Base-by-base conservation (phyloP, 768 basidiomycete genomes). In the Lentinula sp. region DNA sequence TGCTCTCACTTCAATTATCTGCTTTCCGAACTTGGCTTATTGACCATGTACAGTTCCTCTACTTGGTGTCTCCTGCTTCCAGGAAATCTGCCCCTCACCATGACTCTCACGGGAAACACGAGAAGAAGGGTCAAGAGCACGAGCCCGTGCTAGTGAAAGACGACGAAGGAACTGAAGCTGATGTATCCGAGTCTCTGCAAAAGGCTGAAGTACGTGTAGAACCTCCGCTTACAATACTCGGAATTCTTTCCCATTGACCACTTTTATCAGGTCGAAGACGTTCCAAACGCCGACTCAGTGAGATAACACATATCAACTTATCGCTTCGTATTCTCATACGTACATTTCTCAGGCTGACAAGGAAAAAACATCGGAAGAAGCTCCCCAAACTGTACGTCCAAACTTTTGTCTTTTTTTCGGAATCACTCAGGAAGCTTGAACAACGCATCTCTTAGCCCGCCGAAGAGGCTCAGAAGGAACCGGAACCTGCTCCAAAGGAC, bases 111-210 rank as follows among this genome's bases (percentile, higher is more conserved):
- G 33, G 18, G 6, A 36, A 61, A 33, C 36, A 52, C 36, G 60
- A 23, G 15, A 39, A 61, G 6, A 23, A 52, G n/a, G 18, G 8
- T 3, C 48, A 60, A 13, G 23, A 23, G 9, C 15, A 33, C 5
- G 60, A 51, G 12, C 54, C 61, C 23, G 49, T 61, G n/a, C 16
- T n/a, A 48, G 57, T 61, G 61, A 61, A 61, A 43, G 61, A 61
- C 23, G 54, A 57, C 36, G 61, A 61, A 36, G 61, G 61, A 10
- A 48, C 46, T 10, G 53, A 45, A 23, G 53, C 45, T 48, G 53
- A 61, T 33, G 54, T 61, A 12, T 20, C 61, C 12, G 61, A 48
- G 28, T 56, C 53, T 56, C 54, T 61, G 41, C 15, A 55, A 28
- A 55, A 61, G 43, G 52, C 61, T n/a, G 61, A 61, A 50, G 61